Conservation (phyloP, 495 filamentous ascomycete species). For the Glonium stellatum region DNA sequence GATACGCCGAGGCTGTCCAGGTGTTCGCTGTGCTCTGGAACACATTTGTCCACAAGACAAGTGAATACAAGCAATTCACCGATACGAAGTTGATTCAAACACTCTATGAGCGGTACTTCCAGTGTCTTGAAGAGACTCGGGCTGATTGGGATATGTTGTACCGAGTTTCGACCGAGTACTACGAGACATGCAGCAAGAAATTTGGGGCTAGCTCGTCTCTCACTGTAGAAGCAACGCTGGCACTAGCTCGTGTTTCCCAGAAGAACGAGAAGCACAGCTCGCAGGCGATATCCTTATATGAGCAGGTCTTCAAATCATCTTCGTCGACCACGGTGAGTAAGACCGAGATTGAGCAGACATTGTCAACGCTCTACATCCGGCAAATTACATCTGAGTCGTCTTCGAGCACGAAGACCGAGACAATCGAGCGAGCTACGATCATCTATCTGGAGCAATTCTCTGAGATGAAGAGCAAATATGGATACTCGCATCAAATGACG, state of each 20-base stretch:
- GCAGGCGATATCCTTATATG: constrained; percentile 16
- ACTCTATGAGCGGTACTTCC: constrained; percentile 19
- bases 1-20: constrained; percentile 19
- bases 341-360: constrained; percentile 12
- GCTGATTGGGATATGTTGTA: constrained; percentile 8
- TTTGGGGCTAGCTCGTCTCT: constrained; percentile 15
- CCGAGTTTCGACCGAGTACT: constrained; percentile 12
- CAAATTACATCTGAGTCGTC: constrained; percentile 6
- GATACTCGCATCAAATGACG: constrained; percentile 10
- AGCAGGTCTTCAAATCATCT: constrained; percentile 13
- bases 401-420: constrained; percentile 7
- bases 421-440: constrained; percentile 12
- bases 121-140: constrained; percentile 20
- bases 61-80: constrained; percentile 16
- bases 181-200: constrained; percentile 3
- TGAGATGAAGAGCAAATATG: constrained; percentile 18
- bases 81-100: constrained; percentile 6
- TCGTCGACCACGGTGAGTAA: not conserved
- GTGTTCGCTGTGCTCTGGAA: constrained; percentile 18
- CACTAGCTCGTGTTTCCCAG: constrained; percentile 11
- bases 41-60: constrained; percentile 15
- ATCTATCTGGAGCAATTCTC: constrained; percentile 7
- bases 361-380: constrained; percentile 16
- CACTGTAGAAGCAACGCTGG: constrained; percentile 9
- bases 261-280: constrained; percentile 12